Conservation (phyloP, 73 alveolate species). For the Blepharisma japonicum region DNA sequence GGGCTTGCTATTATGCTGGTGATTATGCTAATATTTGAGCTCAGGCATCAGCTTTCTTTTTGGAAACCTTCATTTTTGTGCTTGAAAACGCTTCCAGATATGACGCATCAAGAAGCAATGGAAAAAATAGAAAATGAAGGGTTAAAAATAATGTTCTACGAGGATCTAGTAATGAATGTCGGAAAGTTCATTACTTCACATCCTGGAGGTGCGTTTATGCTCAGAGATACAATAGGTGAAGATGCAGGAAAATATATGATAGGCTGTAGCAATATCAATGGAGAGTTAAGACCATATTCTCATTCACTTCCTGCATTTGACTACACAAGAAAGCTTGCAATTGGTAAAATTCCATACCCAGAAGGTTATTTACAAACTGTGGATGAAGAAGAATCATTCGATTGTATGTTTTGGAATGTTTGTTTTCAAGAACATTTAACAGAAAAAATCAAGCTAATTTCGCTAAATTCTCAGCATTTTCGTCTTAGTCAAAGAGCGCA, state of each 20-base stretch:
- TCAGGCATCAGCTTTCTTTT: too few species aligned
- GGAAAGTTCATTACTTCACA: background rate
- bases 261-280: background rate
- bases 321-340: background rate
- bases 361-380: background rate
- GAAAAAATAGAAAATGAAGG: background rate
- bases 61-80: too few species aligned
- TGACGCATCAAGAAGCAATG: slow-evolving; percentile 11
- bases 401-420: background rate
- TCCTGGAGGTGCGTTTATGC: slow-evolving; percentile 23
- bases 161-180: slow-evolving; percentile 19
- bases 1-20: too few species aligned
- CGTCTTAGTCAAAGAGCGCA: background rate
- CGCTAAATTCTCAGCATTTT: background rate
- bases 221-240: background rate
- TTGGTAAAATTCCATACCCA: slow-evolving; percentile 22
- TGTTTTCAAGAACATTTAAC: background rate
- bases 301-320: background rate
- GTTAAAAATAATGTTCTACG: background rate
- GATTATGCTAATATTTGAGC: too few species aligned
- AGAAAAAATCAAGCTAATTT: background rate
- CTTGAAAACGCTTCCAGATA: background rate
- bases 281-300: background rate
- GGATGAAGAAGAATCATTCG: background rate
- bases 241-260: slow-evolving; percentile 24